Conservation (phyloP, 768 basidiomycete genomes). For the Inosperma sp. region DNA sequence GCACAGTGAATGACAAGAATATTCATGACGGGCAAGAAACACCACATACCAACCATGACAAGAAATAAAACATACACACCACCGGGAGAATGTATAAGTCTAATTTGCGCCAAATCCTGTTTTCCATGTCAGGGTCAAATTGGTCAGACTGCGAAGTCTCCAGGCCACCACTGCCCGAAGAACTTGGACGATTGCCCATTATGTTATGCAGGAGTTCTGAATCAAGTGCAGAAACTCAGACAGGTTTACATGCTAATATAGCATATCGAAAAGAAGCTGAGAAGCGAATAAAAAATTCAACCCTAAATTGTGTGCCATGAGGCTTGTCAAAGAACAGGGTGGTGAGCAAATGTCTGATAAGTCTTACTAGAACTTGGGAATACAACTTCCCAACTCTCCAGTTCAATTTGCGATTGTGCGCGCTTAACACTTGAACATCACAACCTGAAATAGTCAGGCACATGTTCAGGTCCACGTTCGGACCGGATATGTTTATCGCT, state of each 20-base stretch:
- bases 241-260: neutral
- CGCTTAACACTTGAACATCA: no score
- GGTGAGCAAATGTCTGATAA: no score
- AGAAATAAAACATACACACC: conserved; percentile 46
- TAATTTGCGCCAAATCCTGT: conserved; percentile 44
- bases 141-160: conserved; percentile 3
- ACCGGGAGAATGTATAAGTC: conserved; percentile 46
- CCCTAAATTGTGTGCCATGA: no score
- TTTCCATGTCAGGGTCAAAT: conserved; percentile 33
- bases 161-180: neutral
- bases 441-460: no score
- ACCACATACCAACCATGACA: conserved; percentile 46
- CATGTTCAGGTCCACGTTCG: no score
- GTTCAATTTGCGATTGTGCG: no score
- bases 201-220: neutral
- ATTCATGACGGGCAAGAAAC: neutral
- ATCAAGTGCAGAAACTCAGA: neutral
- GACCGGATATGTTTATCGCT: no score
- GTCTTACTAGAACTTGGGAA: no score
- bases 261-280: neutral
- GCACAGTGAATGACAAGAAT: neutral
- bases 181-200: neutral
- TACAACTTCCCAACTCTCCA: no score
- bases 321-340: conserved; percentile 5
- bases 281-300: neutral